Evolutionary conservation across 1,139 yeast genomes (phyloP).

Genomic region (Yamadazyma sp.): DNA sequence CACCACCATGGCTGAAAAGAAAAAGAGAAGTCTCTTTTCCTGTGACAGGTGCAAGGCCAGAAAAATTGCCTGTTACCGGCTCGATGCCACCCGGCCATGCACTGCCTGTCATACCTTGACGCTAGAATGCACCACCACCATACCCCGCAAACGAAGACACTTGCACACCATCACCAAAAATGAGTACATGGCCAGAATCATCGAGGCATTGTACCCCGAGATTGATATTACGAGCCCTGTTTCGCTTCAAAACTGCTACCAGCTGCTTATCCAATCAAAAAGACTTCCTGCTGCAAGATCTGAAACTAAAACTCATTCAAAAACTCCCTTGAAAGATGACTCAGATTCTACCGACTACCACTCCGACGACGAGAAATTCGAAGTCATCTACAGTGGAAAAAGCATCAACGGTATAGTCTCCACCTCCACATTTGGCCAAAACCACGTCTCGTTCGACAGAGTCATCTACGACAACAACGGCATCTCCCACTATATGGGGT

Average conservation of each 20-base stretch:
- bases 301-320: no score
- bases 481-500: slow-evolving; percentile 17
- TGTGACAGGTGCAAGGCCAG: slow-evolving; percentile 47
- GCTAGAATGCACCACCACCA: slow-evolving; percentile 12
- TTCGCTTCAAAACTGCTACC: slow-evolving; percentile 25
- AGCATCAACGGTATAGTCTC: slow-evolving; percentile 11
- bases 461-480: slow-evolving; percentile 18
- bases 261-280: slow-evolving; percentile 18
- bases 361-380: slow-evolving; percentile 1
- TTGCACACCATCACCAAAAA: background rate
- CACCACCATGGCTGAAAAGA: slow-evolving; percentile 5
- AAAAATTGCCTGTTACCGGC: slow-evolving; percentile 43
- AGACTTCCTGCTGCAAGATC: no score
- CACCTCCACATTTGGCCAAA: slow-evolving; percentile 7
- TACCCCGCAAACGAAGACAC: slow-evolving; percentile 8
- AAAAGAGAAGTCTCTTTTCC: slow-evolving; percentile 30
- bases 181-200: slow-evolving; percentile 26
- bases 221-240: slow-evolving; percentile 38
- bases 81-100: slow-evolving; percentile 11
- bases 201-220: slow-evolving; percentile 40
- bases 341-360: background rate
- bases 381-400: slow-evolving; percentile 12
- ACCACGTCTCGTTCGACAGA: slow-evolving; percentile 11
- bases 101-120: slow-evolving; percentile 7
- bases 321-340: no score